phyloP scores from a whole-genome alignment of 306 rosid species.

The Mimosa bimucronata region DNA sequence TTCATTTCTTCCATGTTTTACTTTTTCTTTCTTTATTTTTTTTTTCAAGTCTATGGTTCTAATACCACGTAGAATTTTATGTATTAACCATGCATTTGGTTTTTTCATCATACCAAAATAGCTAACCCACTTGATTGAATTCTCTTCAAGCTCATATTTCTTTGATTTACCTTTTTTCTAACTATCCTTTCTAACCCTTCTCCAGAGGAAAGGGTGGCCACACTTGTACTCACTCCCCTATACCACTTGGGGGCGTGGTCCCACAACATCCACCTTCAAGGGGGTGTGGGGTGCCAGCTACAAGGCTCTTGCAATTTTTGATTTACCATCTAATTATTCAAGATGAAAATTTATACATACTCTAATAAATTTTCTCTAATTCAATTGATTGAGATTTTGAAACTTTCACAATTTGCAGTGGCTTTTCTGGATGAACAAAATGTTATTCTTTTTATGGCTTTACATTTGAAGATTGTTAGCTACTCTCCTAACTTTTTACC shows the following conservation, averaged over 20 bases:
- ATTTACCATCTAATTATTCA: background rate
- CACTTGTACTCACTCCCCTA: background rate
- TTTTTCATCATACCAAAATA: background rate
- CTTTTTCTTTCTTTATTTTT: too few species aligned
- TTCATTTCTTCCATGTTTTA: too few species aligned
- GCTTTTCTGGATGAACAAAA: slow-evolving; percentile 12
- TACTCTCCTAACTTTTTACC: slow-evolving; percentile 26
- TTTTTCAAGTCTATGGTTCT: too few species aligned
- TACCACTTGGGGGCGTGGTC: background rate
- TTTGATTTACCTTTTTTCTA: background rate
- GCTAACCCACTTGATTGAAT: background rate
- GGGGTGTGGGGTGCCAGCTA: background rate
- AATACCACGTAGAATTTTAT: background rate
- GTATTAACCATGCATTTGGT: background rate
- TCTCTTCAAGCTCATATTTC: background rate
- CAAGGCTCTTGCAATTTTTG: background rate
- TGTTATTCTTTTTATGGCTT: background rate
- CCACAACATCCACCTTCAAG: background rate
- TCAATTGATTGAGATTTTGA: background rate
- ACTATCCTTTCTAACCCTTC: background rate
- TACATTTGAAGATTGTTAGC: slow-evolving; percentile 24
- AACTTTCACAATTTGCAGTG: slow-evolving; percentile 3
- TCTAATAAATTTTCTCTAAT: too few species aligned
- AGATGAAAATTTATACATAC: too few species aligned
- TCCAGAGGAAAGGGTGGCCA: background rate